Base-by-base conservation (phyloP, 2,329 filamentous ascomycete genomes). In the Hymenoscyphus salicellus region DNA sequence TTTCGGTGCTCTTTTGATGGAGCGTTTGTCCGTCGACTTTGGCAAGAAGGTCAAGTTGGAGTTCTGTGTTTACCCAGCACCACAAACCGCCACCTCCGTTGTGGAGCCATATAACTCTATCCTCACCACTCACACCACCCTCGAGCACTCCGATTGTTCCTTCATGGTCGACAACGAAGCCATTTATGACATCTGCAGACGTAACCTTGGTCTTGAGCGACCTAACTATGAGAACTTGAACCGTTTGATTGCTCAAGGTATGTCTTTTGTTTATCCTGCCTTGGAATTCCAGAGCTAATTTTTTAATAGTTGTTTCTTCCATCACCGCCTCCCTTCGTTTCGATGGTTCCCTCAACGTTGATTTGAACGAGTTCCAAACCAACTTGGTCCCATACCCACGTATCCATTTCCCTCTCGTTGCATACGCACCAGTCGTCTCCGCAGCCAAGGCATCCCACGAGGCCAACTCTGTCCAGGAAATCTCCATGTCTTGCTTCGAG, bases 151-250 rank as follows among this genome's bases (percentile, higher is more conserved):
- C 69, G 95, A 99, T 87, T 98, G 95, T 86, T 96, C 91, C 75
- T 99, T 99, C 87, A 97, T 98, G 92, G 95, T 99, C 73, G 95
- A 99, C 85, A 99, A 99, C 82, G 95, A 99, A 86, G 95, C 95
- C 76, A 97, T 99, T 80, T 98, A 98, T 83, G 95, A 98, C 79
- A 98, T 99, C 79, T 99, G 95, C 89, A 91, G 93, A 77, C 91
- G 93, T 79, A 98, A 97, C 86, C 87, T 99, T 71, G 93, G 92
- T 72, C 93, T 99, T 72, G 93, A 97, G 87, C 92, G 95, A 73
- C 95, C 95, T 76, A 94, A 94, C 86, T 97, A 93, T 80, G 93
- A 97, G 86, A 97, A 99, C 86, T 85, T 99, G 73, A 99, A 99
- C 88, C 92, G 95, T 75, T 86, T 99, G 78, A 97, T 99, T 77